A percentile compares a stretch with the other conserved stretches of the same genome.
These are phyloP conservation scores for Periglandula ipomoeae DNA, from an alignment of 2,329 filamentous ascomycete genomes.

Conservation along the genomic window DNA sequence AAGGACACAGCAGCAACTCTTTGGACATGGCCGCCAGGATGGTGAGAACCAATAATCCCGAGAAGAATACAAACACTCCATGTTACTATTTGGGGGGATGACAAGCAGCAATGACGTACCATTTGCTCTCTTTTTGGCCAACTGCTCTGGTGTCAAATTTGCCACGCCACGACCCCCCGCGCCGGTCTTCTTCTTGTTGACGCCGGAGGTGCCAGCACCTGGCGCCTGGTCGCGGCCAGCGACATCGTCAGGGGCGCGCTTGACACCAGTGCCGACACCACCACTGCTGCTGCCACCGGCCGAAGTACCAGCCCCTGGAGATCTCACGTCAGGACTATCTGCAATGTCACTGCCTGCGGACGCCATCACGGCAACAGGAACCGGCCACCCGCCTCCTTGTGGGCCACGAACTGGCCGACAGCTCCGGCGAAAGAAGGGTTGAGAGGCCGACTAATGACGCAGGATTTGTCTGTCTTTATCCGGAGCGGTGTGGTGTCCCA, in stretches of 20 bases:
- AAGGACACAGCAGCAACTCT: background rate
- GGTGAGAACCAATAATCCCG: background rate
- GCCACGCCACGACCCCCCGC: constrained; percentile 42
- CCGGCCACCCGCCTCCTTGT: background rate
- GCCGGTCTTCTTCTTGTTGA: constrained; percentile 35
- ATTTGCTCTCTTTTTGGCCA: constrained; percentile 57
- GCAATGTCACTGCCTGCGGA: constrained; percentile 1
- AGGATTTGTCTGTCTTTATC: background rate
- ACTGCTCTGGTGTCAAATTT: constrained; percentile 64
- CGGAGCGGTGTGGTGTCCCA: background rate
- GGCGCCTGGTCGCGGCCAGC: background rate
- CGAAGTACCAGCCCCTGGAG: background rate
- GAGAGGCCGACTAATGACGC: background rate
- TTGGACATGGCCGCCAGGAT: too few species aligned
- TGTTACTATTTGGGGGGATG: background rate
- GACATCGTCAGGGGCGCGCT: constrained; percentile 1
- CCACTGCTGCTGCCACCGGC: background rate
- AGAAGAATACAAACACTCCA: background rate
- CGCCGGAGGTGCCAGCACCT: constrained; percentile 11
- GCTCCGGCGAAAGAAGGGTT: too few species aligned
- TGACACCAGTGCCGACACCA: background rate
- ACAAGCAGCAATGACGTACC: constrained; percentile 28
- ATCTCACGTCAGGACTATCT: constrained; percentile 4
- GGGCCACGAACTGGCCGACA: background rate
- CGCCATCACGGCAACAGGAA: constrained; percentile 1